These are phyloP conservation scores for Takashimella koratensis DNA, from an alignment of 1,284 basidiomycete genomes.

Conservation along the genomic window DNA sequence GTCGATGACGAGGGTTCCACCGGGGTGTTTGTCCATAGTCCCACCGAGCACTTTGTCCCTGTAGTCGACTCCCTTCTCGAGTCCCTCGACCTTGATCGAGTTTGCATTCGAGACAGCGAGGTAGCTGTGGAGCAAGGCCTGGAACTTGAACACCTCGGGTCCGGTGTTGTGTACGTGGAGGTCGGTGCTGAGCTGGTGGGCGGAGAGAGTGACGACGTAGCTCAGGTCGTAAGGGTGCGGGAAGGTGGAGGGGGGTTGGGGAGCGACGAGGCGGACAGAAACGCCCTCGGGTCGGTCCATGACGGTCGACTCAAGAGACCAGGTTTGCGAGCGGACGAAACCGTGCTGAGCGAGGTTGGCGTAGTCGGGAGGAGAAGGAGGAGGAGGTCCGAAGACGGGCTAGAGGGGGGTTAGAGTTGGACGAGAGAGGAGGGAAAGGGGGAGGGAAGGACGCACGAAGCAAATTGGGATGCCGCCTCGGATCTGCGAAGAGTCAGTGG, in stretches of 20 bases:
- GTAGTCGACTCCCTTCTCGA: conserved; percentile 58
- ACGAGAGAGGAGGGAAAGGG: background rate
- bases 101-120: conserved; percentile 61
- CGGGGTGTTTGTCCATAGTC: conserved; percentile 24
- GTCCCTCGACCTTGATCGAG: conserved; percentile 35
- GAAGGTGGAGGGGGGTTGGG: conserved; percentile 59
- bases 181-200: conserved; percentile 70
- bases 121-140: conserved; percentile 83
- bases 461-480: conserved; percentile 80
- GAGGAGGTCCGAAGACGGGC: conserved; percentile 77
- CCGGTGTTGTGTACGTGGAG: conserved; percentile 68
- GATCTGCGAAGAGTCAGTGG: conserved; percentile 49
- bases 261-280: conserved; percentile 64
- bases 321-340: conserved; percentile 69
- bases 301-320: conserved; percentile 64
- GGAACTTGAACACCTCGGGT: conserved; percentile 62
- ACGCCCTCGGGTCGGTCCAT: conserved; percentile 68
- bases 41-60: conserved; percentile 62
- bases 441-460: conserved; percentile 49
- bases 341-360: conserved; percentile 73
- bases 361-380: conserved; percentile 53
- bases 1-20: conserved; percentile 34
- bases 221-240: conserved; percentile 62
- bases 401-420: conserved; percentile 11
- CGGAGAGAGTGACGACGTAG: conserved; percentile 73